A percentile compares a stretch with the other conserved stretches of the same genome.
phyloP scores from a whole-genome alignment of 495 filamentous ascomycete species.

The Daldinia childiae region DNA sequence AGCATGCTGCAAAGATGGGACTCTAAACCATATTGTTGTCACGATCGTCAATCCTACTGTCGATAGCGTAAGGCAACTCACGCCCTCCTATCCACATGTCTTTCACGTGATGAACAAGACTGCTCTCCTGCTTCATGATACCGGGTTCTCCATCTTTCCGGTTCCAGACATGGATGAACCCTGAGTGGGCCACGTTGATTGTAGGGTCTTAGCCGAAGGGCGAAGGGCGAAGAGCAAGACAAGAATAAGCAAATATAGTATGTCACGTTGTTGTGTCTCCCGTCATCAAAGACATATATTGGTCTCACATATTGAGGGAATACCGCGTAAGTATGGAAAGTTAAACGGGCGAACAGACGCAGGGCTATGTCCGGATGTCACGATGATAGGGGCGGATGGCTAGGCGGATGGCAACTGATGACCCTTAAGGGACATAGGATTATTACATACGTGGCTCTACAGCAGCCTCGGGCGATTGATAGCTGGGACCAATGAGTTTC shows the following conservation, averaged over 20 bases:
- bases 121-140: conserved; percentile 2
- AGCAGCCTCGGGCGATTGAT: conserved; percentile 36
- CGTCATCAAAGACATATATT: conserved; percentile 36
- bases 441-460: conserved; percentile 42
- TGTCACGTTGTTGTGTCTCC: conserved; percentile 26
- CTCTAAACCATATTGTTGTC: background rate
- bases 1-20: background rate
- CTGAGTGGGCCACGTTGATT: conserved; percentile 36
- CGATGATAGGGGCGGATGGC: conserved; percentile 33
- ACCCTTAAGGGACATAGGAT: conserved; percentile 33
- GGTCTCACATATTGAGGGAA: conserved; percentile 32
- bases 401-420: conserved; percentile 22
- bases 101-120: conserved; percentile 21
- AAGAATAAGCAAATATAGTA: conserved; percentile 3
- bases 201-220: conserved; percentile 20
- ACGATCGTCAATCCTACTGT: conserved; percentile 7
- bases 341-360: conserved; percentile 20
- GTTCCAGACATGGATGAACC: conserved; percentile 30
- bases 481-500: conserved; percentile 27
- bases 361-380: conserved; percentile 19
- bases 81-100: conserved; percentile 24
- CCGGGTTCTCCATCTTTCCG: conserved; percentile 25
- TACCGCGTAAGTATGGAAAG: background rate
- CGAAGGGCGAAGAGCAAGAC: background rate
- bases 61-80: conserved; percentile 9